Evolutionary conservation across 2,329 filamentous ascomycete genomes (phyloP).

Genomic region (Fusarium luffae): DNA sequence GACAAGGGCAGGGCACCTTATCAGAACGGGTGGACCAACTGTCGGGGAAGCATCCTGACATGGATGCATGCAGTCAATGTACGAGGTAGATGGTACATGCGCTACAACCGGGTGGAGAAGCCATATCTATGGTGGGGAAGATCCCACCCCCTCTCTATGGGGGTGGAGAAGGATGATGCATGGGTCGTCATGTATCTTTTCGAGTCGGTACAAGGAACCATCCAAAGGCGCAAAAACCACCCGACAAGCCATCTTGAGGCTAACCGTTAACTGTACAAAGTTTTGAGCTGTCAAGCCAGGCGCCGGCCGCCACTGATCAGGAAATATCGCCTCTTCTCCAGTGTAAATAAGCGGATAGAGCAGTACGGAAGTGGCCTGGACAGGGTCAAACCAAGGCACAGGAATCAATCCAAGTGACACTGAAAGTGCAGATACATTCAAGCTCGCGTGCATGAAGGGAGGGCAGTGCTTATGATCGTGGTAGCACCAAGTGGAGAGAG

Average conservation of each 20-base stretch:
- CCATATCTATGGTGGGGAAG: conserved; percentile 27
- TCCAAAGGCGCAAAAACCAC: conserved; percentile 16
- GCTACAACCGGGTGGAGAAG: conserved; percentile 19
- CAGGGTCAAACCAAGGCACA: conserved; percentile 19
- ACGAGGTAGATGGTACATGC: conserved; percentile 9
- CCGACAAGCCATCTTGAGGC: conserved; percentile 8
- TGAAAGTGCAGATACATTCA: neutral
- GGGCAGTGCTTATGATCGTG: conserved; percentile 5
- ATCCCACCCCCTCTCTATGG: conserved; percentile 30
- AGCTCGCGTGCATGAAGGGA: conserved; percentile 8
- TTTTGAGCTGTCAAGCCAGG: conserved; percentile 11
- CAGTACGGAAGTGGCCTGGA: neutral
- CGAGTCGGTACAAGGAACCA: conserved; percentile 7
- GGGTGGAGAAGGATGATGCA: conserved; percentile 24
- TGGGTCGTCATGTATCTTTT: neutral
- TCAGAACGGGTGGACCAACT: conserved; percentile 18
- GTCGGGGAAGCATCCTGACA: conserved; percentile 34
- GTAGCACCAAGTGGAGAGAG: conserved; percentile 24
- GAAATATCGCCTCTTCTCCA: conserved; percentile 15
- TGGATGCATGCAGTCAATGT: conserved; percentile 14
- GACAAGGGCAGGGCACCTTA: conserved; percentile 12
- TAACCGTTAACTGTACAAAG: conserved; percentile 1
- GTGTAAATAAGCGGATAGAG: neutral
- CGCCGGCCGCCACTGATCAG: conserved; percentile 2
- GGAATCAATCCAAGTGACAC: neutral